Evolutionary conservation across 352 stramenopile genomes (phyloP).

Genomic region (Phytophthora vignae): DNA sequence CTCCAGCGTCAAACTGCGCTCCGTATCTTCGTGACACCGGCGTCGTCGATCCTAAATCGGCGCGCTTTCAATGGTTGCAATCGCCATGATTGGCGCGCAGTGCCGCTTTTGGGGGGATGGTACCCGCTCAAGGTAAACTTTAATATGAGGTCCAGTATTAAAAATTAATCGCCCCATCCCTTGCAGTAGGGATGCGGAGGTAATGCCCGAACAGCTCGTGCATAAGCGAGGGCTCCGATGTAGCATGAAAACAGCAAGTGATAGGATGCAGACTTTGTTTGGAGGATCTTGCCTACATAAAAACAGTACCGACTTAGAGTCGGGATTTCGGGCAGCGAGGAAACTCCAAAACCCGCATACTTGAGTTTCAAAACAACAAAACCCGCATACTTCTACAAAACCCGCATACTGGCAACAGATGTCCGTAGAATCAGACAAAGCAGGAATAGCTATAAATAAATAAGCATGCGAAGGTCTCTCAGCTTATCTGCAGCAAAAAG

Average conservation of each 20-base stretch:
- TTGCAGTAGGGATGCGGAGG: conserved; percentile 6
- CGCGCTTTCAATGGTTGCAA: neutral
- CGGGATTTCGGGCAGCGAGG: neutral
- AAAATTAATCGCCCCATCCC: conserved; percentile 7
- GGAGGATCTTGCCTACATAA: neutral
- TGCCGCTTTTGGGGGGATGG: neutral
- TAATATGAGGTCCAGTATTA: conserved; percentile 10
- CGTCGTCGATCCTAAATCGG: conserved; percentile 9
- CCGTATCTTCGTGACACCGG: conserved; percentile 8
- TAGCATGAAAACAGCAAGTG: neutral
- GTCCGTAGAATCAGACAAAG: no score
- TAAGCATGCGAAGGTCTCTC: no score
- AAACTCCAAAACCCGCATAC: no score
- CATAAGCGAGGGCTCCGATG: neutral
- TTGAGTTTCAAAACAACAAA: no score
- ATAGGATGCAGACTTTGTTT: conserved; percentile 1
- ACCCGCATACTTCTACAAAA: no score
- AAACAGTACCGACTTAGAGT: conserved; percentile 7
- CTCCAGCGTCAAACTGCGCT: neutral
- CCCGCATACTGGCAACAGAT: no score
- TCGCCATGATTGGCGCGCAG: neutral
- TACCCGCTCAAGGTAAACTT: conserved; percentile 5
- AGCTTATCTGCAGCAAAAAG: no score
- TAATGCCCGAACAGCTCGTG: neutral
- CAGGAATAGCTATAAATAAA: no score